Base-by-base conservation (phyloP, 257 asterid species). In the Vinca minor region DNA sequence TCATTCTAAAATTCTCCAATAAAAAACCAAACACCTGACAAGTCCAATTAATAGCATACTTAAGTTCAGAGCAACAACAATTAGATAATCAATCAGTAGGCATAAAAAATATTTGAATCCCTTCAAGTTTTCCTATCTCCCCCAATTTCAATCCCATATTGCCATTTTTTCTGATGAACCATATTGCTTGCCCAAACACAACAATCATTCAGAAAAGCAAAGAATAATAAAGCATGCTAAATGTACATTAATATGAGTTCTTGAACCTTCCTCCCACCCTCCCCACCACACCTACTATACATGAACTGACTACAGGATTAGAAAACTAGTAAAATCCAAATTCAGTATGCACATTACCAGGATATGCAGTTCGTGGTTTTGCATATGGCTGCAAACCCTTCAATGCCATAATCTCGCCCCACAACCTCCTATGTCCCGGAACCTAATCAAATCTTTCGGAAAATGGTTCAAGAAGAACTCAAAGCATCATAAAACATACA, bases 331-430 rank as follows among this genome's bases (percentile, higher is more conserved):
- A 32, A n/a, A 28, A 13, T 20, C 20, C 32, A 56, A 36, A 21
- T 38, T 34, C 11, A 36, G 41, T 34, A 32, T 65, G 65, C 36
- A 68, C 68, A 78, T 81, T 93, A 93, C 99, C 97, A 74, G 76
- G 79, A 83, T 78, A 88, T 44, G 72, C 71, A 73, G 71, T 85
- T 82, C 99, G 87, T 44, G 96, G 94, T 58, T 79, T 79, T 46
- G 92, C 85, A 84, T 77, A 85, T 0, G 96, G 95, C 62, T 78
- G 88, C 74, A 89, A 77, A 29, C 80, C 81, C 79, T 89, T 90
- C 85, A 93, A 78, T 21, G 85, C 66, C 71, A 78, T 82, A 64
- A 85, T 84, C 74, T 78, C 81, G 71, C 97, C 94, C 99, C 99
- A 93, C 78, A 93, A 79, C 78, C 82, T 86, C 85, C 80, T 79